Percentiles rank a stretch among this genome's conserved stretches.
phyloP scores from a whole-genome alignment of 345 rosid genomes.

The Aquilaria yunnanensis region DNA sequence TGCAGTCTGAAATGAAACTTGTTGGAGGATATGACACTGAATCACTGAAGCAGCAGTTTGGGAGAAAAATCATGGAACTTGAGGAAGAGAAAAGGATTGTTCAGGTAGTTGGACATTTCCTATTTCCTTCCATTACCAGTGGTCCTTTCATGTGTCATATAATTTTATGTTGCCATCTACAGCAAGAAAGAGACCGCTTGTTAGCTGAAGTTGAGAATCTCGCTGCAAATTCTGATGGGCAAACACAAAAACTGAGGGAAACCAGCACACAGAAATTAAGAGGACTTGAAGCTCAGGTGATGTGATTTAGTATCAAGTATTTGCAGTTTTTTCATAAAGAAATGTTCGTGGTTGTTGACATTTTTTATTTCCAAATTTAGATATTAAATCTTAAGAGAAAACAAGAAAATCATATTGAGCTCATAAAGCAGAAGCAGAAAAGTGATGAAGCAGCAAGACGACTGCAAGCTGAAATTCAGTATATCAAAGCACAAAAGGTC shows the following conservation, averaged over 20 bases:
- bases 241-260: slow-evolving; percentile 76
- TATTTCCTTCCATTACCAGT: neutral
- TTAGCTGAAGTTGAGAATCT: slow-evolving; percentile 84
- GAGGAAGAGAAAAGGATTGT: slow-evolving; percentile 87
- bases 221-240: slow-evolving; percentile 76
- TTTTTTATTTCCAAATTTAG: slow-evolving; percentile 18
- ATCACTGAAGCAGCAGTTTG: slow-evolving; percentile 90
- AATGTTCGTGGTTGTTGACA: neutral
- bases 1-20: slow-evolving; percentile 92
- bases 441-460: slow-evolving; percentile 92
- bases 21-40: slow-evolving; percentile 65
- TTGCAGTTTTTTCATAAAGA: neutral
- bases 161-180: slow-evolving; percentile 18
- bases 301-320: neutral
- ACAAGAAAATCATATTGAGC: slow-evolving; percentile 94
- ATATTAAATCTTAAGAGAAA: slow-evolving; percentile 93
- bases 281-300: slow-evolving; percentile 80
- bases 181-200: slow-evolving; percentile 91
- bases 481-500: slow-evolving; percentile 94
- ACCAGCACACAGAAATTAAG: slow-evolving; percentile 76
- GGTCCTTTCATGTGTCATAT: neutral
- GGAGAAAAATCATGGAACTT: slow-evolving; percentile 81
- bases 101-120: slow-evolving; percentile 35
- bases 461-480: slow-evolving; percentile 93
- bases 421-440: slow-evolving; percentile 90